phyloP scores from a whole-genome alignment of 495 filamentous ascomycete genomes.

The Xylaria castorea region DNA sequence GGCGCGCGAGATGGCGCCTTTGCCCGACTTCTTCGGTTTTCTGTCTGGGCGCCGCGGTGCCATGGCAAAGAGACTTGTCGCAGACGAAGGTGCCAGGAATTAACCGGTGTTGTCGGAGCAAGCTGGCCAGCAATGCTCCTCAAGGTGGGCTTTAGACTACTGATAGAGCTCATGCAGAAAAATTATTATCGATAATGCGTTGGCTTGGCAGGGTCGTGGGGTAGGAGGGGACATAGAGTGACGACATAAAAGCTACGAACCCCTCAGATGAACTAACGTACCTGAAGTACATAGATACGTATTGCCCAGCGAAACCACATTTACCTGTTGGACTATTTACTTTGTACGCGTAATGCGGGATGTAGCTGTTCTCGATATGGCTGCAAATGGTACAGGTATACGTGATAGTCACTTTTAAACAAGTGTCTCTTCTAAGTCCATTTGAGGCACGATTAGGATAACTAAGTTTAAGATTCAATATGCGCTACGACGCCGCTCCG shows the following conservation, averaged over 20 bases:
- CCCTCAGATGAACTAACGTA: not conserved
- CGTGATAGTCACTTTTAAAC: too few relatives aligned
- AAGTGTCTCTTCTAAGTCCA: too few relatives aligned
- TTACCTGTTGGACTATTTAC: too few relatives aligned
- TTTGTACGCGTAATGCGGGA: too few relatives aligned
- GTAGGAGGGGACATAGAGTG: slow-evolving; percentile 12
- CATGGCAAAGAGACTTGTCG: slow-evolving; percentile 36
- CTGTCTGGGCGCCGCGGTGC: slow-evolving; percentile 53
- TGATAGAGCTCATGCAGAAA: slow-evolving; percentile 16
- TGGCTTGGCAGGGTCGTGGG: slow-evolving; percentile 17
- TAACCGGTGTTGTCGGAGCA: slow-evolving; percentile 1
- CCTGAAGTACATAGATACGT: not conserved
- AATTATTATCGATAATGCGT: slow-evolving; percentile 31
- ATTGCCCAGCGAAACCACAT: not conserved
- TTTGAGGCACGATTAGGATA: too few relatives aligned
- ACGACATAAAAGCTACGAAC: not conserved
- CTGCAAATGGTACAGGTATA: too few relatives aligned
- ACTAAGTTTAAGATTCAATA: too few relatives aligned
- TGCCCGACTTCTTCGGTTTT: slow-evolving; percentile 47
- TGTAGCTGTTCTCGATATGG: too few relatives aligned
- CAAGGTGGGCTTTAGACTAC: slow-evolving; percentile 24
- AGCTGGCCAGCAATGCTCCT: not conserved
- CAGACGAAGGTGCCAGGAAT: slow-evolving; percentile 14
- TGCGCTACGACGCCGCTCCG: too few relatives aligned
- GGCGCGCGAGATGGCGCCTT: slow-evolving; percentile 38